Percentiles rank a stretch among this genome's conserved stretches.
Conservation (phyloP, 2,329 filamentous ascomycete genomes). For the Cladobotryum mycophilum region DNA sequence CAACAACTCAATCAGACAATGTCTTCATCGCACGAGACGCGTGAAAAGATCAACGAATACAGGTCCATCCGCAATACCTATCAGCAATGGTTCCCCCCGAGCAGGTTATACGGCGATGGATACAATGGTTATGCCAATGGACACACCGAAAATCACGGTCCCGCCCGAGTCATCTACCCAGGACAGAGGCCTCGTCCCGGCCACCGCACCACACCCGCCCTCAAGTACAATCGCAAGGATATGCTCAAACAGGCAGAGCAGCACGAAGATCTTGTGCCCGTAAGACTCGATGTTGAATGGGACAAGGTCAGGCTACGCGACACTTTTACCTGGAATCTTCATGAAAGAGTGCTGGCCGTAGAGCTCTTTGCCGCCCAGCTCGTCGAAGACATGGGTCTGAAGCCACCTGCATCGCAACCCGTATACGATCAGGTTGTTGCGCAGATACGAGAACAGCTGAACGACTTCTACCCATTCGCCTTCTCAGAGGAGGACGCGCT, state of each 20-base stretch:
- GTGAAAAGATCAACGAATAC: constrained; percentile 65
- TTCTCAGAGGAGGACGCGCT: constrained; percentile 85
- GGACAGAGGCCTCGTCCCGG: constrained; percentile 68
- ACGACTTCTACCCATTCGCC: constrained; percentile 88
- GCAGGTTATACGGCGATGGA: constrained; percentile 61
- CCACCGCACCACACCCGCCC: constrained; percentile 63
- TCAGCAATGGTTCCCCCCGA: constrained; percentile 49
- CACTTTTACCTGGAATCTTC: constrained; percentile 97
- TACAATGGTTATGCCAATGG: constrained; percentile 89
- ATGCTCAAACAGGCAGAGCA: constrained; percentile 81
- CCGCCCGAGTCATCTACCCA: constrained; percentile 68
- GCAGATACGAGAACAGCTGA: constrained; percentile 82
- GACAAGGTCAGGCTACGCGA: constrained; percentile 94
- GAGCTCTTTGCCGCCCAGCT: constrained; percentile 84
- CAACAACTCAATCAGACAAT: constrained; percentile 48
- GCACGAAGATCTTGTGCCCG: constrained; percentile 82
- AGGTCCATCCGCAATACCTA: constrained; percentile 50
- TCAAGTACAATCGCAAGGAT: constrained; percentile 74
- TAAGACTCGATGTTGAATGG: constrained; percentile 88
- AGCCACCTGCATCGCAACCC: constrained; percentile 61
- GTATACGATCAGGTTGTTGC: constrained; percentile 54
- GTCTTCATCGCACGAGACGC: constrained; percentile 55
- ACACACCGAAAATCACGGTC: constrained; percentile 64
- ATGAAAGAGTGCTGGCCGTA: constrained; percentile 75
- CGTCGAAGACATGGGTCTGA: constrained; percentile 81